Percentiles rank a stretch among this genome's conserved stretches.
phyloP scores from a whole-genome alignment of 345 rosid species.

The Syzygium aqueum region DNA sequence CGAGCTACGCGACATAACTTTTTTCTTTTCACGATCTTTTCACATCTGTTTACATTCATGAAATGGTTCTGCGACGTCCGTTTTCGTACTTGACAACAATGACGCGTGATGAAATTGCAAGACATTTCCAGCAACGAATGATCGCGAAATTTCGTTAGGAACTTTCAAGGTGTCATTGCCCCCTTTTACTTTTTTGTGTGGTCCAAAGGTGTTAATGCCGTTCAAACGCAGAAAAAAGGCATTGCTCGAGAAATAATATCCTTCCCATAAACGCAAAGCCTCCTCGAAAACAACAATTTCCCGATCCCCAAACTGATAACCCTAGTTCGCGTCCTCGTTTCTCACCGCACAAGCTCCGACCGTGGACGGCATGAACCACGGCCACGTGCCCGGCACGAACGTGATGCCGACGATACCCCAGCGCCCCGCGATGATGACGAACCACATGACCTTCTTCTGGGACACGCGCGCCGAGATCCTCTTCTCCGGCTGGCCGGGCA shows the following conservation, averaged over 20 bases:
- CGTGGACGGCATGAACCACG: rapidly evolving
- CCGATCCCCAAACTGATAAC: background rate
- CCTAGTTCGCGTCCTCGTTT: background rate
- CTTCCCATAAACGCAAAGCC: background rate
- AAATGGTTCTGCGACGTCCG: background rate
- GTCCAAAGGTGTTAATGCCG: background rate
- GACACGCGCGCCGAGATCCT: conserved; percentile 7
- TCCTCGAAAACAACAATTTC: too few species aligned
- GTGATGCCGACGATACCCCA: rapidly evolving
- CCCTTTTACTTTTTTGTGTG: too few species aligned
- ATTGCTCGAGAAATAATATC: background rate
- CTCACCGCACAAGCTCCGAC: background rate
- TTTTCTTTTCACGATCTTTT: background rate
- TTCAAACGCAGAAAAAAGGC: background rate
- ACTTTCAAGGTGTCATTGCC: background rate
- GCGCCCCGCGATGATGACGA: background rate
- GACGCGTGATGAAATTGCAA: background rate
- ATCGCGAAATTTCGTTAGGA: background rate
- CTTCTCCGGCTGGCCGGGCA: conserved; percentile 25
- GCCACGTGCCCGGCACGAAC: rapidly evolving
- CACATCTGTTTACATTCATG: background rate
- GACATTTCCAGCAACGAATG: background rate
- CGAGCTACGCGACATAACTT: background rate
- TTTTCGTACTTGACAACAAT: background rate
- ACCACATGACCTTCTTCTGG: conserved; percentile 18